Evolutionary conservation across 2,329 filamentous ascomycete species (phyloP), one percentile per base, ranked within the genome.

Genomic region (Dichotomopilus funicola): DNA sequence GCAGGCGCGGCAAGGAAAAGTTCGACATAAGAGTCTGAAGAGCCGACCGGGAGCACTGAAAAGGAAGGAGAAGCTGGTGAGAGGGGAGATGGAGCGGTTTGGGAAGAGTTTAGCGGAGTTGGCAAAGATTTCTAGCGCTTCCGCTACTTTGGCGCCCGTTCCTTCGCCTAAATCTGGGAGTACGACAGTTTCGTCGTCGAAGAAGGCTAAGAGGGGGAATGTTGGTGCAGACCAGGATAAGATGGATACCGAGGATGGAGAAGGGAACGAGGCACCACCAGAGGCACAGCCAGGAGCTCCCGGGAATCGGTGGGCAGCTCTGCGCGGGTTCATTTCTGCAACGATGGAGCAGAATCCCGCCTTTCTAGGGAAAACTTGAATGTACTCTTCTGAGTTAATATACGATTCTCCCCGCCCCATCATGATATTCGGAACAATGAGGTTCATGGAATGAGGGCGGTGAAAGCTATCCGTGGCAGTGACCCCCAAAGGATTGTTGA

Each of bases 321-420:
- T 97, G 70, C 82, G 91, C 64, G 84, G 78, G 8, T 95, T 92
- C 67, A 95, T 96, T 51, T 86, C 88, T 1, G 80, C 85, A 43
- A 96, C 89, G 1, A 89, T 96, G 85, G 89, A 96, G 73, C 87
- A 89, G 71, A 92, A 92, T 64, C 83, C 87, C 11, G 88, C 87
- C 3, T 95, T 95, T 67, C 70, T 76, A 42, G 60, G 27, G 38
- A 67, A 68, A 65, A 56, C 37, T 31, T 51, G 56, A 57, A 51
- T 55, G 13, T 12, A 8, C 19, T 2, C 19, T 27, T 12, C 12
- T 46, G 4, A 4, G 9, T 10, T 5, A 5, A 13, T 42, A 11
- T n/a, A 11, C 43, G 19, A 45, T 12, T 4, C 36, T 1, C 43
- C n/a, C 13, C 36, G 42, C 10, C 11, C 47, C 33, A 19, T 7